A percentile compares a stretch with the other conserved stretches of the same genome.
phyloP scores from a whole-genome alignment of 108 stramenopile species.

The Schizochytrium sp. region DNA sequence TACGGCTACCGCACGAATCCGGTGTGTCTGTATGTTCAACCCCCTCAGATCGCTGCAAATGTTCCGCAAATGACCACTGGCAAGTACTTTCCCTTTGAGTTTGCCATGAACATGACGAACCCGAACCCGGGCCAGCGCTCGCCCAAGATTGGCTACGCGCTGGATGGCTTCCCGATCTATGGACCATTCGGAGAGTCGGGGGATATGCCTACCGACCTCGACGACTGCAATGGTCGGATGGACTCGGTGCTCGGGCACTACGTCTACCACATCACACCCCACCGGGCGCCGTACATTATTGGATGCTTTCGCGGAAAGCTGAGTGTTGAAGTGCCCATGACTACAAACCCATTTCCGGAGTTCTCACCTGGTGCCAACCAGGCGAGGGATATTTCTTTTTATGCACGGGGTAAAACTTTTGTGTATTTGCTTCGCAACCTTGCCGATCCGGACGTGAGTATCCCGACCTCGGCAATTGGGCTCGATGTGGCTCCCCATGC shows the following conservation, averaged over 20 bases:
- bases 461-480: slow-evolving; percentile 26
- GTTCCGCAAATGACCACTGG: background rate
- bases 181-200: background rate
- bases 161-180: background rate
- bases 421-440: background rate
- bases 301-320: slow-evolving; percentile 4
- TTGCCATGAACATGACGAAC: background rate
- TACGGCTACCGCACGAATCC: background rate
- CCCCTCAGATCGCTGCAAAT: background rate
- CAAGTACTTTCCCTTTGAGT: background rate
- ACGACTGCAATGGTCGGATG: background rate
- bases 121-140: background rate
- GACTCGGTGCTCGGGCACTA: background rate
- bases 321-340: background rate
- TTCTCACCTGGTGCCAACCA: background rate
- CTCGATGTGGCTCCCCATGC: slow-evolving; percentile 32
- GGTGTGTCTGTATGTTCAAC: background rate
- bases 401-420: background rate
- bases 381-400: background rate
- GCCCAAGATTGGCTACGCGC: background rate
- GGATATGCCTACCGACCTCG: background rate
- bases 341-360: slow-evolving; percentile 17
- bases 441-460: background rate
- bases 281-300: background rate
- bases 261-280: background rate